Evolutionary conservation across 495 filamentous ascomycete genomes (phyloP), one percentile per base, ranked within the genome.

Genomic region (Lindgomyces ingoldianus): DNA sequence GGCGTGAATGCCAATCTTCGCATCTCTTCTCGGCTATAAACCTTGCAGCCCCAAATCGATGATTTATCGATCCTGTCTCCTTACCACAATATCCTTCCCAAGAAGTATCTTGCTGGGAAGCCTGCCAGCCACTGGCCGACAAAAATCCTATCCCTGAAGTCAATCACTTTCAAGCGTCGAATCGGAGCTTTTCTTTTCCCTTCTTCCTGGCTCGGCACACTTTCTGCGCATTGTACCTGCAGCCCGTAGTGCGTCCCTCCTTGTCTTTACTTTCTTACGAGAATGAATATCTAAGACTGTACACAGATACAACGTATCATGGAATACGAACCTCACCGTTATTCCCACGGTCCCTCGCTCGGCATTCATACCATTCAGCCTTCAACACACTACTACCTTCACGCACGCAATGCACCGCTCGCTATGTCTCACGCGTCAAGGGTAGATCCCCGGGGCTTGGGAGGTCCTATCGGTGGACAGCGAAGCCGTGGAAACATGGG

Each of bases 401-500:
- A 41, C 36, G 67, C 64, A 4, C 67, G 67, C 57, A 69, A 65
- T 33, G 30, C n/a, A 10, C 61, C 67, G 18, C 49, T 57, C 11
- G 26, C 41, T 24, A 33, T 57, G n/a, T 39, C 67, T 29, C 19
- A 62, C 41, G 44, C 26, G 0, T 44, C 42, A 21, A 62, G 67
- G 27, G 3, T 21, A 1, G 67, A 69, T 24, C 61, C 56, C 3
- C 67, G 67, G 10, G 39, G 49, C 24, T 56, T 47, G 52, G 45
- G 52, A 25, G 41, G 51, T 0, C 51, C 16, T 4, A n/a, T 41
- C 26, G 29, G 27, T 41, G 53, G 59, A 1, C 18, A 27, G 16
- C 53, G 59, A 29, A n/a, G 12, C 25, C 19, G 51, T 36, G 26
- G 47, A 16, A 39, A 26, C 26, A 39, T 26, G 21, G 46, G 24